Evolutionary conservation across 2,329 filamentous ascomycete genomes (phyloP), one percentile per base, ranked within the genome.

Genomic region (Lanzia echinophila): DNA sequence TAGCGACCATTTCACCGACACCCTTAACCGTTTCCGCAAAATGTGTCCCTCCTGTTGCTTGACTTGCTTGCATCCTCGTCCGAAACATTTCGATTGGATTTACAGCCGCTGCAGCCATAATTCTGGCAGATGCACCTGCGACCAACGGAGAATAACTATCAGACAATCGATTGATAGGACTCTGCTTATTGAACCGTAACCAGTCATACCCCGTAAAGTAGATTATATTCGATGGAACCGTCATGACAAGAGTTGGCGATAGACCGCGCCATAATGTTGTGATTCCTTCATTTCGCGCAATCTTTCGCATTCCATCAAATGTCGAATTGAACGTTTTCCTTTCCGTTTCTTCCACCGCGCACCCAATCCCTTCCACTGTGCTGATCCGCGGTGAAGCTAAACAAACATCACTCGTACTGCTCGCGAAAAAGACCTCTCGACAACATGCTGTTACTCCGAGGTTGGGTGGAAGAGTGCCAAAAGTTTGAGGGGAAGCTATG

Each of bases 181-280:
- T 95, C 41, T 73, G 73, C 1, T 76, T 74, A 63, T 88, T 87
- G 60, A 79, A 87, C 34, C 94, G 84, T 55, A 99, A 70, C 87
- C 90, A 96, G 67, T 99, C 94, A 71, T 99, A 99, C 38, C 94
- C 94, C 12, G 94, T 95, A 66, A 97, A 96, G 72, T 99, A 99
- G 61, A 99, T 97, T 62, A 99, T 94, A 68, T 99, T 99, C 24
- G 85, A 90, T 0, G 94, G 94, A 6, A 99, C 81, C 0, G 90
- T 85, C 94, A 99, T 99, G 60, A 90, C 79, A 20, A 99, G 74
- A 0, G 94, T 99, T 0, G 94, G 92, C n/a, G 88, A 95, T 5
- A 99, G 75, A 0, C 94, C 94, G 57, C 94, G 82, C 92, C 94
- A 99, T 34, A 99, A 73, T 1, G 91, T 94, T 24, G 81, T 79